A percentile compares a stretch with the other conserved stretches of the same genome.
phyloP scores from a whole-genome alignment of 306 rosid species.

The Sicyos edulis region DNA sequence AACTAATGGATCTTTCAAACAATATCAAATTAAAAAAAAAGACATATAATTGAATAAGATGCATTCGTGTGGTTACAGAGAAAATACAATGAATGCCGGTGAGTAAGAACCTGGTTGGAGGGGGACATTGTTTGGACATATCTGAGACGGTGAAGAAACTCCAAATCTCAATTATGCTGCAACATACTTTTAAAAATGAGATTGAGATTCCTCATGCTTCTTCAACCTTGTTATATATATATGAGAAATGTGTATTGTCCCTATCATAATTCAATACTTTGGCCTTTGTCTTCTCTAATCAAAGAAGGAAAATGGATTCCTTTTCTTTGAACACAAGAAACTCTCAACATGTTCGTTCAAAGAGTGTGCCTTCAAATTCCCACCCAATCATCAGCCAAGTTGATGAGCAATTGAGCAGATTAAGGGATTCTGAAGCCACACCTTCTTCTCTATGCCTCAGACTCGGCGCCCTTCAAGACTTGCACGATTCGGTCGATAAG shows the following conservation, averaged over 20 bases:
- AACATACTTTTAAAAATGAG: neutral
- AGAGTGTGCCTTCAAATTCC: conserved; percentile 26
- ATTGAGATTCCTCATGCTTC: conserved; percentile 33
- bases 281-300: neutral
- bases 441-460: conserved; percentile 12
- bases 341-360: conserved; percentile 18
- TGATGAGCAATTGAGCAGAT: conserved; percentile 24
- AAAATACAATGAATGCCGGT: conserved; percentile 14
- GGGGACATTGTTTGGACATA: conserved; percentile 18
- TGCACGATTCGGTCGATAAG: conserved; percentile 21
- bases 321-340: conserved; percentile 5
- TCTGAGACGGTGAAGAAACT: conserved; percentile 22
- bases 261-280: neutral
- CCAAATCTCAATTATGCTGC: conserved; percentile 27
- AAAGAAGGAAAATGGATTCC: conserved; percentile 12
- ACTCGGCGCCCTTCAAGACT: conserved; percentile 24
- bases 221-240: neutral
- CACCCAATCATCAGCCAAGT: conserved; percentile 20
- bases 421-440: conserved; percentile 4
- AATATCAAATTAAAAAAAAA: conserved; percentile 3
- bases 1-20: conserved; percentile 1
- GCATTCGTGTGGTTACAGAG: conserved; percentile 5
- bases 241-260: neutral
- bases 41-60: neutral
- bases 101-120: conserved; percentile 17